Evolutionary conservation across 306 rosid species (phyloP), one percentile per base, ranked within the genome.

Genomic region (Trifolium subterraneum): DNA sequence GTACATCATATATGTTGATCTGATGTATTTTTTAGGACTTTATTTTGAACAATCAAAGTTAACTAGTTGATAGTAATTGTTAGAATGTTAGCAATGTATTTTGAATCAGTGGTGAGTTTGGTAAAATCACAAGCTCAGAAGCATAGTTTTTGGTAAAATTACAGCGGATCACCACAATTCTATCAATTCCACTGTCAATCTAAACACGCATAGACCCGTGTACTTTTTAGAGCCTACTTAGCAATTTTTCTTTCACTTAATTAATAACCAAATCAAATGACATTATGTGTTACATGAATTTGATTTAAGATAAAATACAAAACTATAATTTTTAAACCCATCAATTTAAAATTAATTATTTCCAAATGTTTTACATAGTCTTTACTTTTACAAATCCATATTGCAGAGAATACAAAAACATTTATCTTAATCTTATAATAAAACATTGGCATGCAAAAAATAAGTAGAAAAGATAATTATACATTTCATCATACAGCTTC

Each of bases 401-500:
- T 25, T 18, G 60, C 52, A 59, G 54, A 67, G 20, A 47, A 55
- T 13, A 47, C 16, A 73, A 51, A 66, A 1, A 19, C 10, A 2
- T 44, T 23, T 20, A 36, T 54, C 16, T 36, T 9, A 51, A 79
- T 31, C 45, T 20, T 18, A 68, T 47, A 80, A 80, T 39, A 41
- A 39, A 42, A 42, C 35, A 66, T 14, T 22, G 13, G 16, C 5
- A 33, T 38, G 15, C 25, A 20, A 61, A 62, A 29, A 27, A n/a
- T 12, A 23, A 35, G 47, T 59, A 36, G 66, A 76, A 63, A 76
- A 76, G 41, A 55, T 72, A 55, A 72, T 81, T 79, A 62, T 55
- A 82, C 86, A 81, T 72, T 78, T 76, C 74, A 82, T 67, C 72
- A 55, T 65, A 71, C 72, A 79, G 54, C 19, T 56, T 51, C 31